Base-by-base conservation (phyloP, 1,284 basidiomycete genomes). In the Leccinum solheimii region DNA sequence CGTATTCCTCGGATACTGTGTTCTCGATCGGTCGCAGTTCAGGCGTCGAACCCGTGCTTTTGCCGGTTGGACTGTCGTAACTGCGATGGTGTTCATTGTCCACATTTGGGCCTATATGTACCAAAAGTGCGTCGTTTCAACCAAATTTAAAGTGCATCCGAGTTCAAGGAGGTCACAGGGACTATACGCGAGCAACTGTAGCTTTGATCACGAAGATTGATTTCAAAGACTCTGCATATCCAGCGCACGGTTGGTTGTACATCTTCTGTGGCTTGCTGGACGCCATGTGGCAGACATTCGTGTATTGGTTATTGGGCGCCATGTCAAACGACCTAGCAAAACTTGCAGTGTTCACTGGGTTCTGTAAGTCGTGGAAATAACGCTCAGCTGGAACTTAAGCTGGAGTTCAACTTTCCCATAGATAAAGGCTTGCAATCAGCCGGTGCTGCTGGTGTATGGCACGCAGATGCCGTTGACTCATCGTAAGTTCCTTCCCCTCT, bases 231-330 rank as follows among this genome's bases (percentile, higher is more conserved):
- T 51, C 67, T 19, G 67, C 64, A 7, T 86, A 82, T 65, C 64
- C 77, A 9, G 76, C 73, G 45, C 73, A 75, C 11, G 67, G 79
- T 1, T 77, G 78, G 72, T 72, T 85, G 16, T 85, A 83, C 72
- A 79, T 85, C 62, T 73, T 76, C 57, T 73, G 64, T 8, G 72
- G 72, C 21, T 56, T 85, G 43, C 75, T 84, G 59, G 84, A 86
- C 62, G 71, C 84, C 11, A 82, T 85, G 79, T 86, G 83, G 82
- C 85, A 86, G 68, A 86, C 84, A 10, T 82, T 80, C 32, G 81
- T 81, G 26, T 85, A 84, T 72, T 84, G 83, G 83, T 72, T 84
- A 16, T 60, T 73, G 65, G 74, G 73, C 2, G 73, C 72, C 49
- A 73, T 73, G 74, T 76, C 72, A 23, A 73, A 73, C 53, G 69